These are phyloP conservation scores for Talaromyces verruculosus DNA, from an alignment of 2,329 filamentous ascomycete species.

Conservation along the genomic window DNA sequence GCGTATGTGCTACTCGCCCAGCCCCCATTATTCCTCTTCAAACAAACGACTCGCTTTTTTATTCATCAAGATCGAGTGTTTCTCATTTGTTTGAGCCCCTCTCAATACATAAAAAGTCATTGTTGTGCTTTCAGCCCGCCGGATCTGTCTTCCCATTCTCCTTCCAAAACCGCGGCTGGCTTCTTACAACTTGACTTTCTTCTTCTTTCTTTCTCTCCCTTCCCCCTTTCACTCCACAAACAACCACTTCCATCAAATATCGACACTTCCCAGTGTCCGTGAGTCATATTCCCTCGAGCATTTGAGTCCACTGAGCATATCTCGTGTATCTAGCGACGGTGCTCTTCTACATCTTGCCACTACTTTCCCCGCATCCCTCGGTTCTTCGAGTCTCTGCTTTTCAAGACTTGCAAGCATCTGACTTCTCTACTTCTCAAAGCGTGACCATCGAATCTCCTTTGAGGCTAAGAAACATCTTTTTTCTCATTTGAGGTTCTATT, in stretches of 20 bases:
- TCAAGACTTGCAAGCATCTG: constrained; percentile 1
- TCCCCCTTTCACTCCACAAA: not conserved
- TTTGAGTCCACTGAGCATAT: not conserved
- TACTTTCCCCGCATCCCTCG: constrained; percentile 17
- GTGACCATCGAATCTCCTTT: not conserved
- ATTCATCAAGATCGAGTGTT: not conserved
- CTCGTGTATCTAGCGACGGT: not conserved
- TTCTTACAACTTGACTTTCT: constrained; percentile 2
- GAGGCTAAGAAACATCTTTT: not conserved
- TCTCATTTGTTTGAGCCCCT: not conserved
- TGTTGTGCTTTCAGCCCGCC: constrained; percentile 3
- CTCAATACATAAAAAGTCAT: constrained; percentile 2
- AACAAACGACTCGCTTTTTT: not conserved
- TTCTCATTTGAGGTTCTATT: not conserved
- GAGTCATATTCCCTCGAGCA: not conserved
- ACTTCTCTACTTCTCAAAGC: not conserved
- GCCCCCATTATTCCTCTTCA: not conserved
- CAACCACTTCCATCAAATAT: constrained; percentile 1
- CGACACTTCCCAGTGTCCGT: not conserved
- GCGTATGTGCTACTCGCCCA: constrained; percentile 1
- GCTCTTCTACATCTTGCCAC: constrained; percentile 18
- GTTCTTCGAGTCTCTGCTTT: constrained; percentile 11
- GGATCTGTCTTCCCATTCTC: constrained; percentile 3
- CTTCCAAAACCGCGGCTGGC: not conserved
- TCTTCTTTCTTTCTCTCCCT: not conserved